A percentile compares a stretch with the other conserved stretches of the same genome.
Conservation (phyloP, 2,329 filamentous ascomycete species). For the Colletotrichum tofieldiae region DNA sequence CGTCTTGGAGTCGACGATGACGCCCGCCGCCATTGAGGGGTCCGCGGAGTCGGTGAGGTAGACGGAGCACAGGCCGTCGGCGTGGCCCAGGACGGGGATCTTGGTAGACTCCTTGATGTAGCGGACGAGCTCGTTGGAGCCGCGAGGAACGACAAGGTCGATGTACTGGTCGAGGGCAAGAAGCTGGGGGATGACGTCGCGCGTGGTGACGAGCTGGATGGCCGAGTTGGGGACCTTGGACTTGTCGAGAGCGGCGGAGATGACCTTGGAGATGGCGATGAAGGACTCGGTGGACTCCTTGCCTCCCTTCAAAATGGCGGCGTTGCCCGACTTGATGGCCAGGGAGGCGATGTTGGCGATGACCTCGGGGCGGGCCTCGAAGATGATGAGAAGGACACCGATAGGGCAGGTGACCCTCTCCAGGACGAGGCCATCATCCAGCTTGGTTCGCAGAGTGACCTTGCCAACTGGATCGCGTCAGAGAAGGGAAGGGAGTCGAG, state of each 20-base stretch:
- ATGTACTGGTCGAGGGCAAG: constrained; percentile 89
- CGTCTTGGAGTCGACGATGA: constrained; percentile 92
- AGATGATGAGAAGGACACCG: constrained; percentile 97
- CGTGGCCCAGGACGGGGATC: constrained; percentile 96
- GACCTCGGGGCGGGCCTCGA: constrained; percentile 96
- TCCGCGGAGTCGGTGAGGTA: constrained; percentile 89
- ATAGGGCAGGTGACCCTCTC: constrained; percentile 95
- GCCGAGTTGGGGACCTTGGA: constrained; percentile 87
- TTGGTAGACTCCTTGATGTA: constrained; percentile 92
- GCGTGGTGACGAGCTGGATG: constrained; percentile 93
- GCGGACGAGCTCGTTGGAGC: constrained; percentile 90
- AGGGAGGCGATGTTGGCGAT: constrained; percentile 98
- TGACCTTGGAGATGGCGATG: constrained; percentile 87
- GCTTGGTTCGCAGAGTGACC: constrained; percentile 84
- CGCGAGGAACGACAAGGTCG: constrained; percentile 94
- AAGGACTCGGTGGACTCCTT: constrained; percentile 98
- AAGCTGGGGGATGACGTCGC: constrained; percentile 91
- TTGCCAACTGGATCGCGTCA: constrained; percentile 76
- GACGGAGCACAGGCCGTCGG: constrained; percentile 91
- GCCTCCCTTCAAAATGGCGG: constrained; percentile 95
- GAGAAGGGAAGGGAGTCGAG: neutral
- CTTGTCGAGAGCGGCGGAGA: constrained; percentile 81
- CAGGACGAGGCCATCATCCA: constrained; percentile 89
- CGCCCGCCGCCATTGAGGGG: constrained; percentile 77
- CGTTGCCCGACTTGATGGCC: constrained; percentile 97